Evolutionary conservation across 1,139 yeast species (phyloP).

Genomic region (Yamadazyma spencermartinsiae): DNA sequence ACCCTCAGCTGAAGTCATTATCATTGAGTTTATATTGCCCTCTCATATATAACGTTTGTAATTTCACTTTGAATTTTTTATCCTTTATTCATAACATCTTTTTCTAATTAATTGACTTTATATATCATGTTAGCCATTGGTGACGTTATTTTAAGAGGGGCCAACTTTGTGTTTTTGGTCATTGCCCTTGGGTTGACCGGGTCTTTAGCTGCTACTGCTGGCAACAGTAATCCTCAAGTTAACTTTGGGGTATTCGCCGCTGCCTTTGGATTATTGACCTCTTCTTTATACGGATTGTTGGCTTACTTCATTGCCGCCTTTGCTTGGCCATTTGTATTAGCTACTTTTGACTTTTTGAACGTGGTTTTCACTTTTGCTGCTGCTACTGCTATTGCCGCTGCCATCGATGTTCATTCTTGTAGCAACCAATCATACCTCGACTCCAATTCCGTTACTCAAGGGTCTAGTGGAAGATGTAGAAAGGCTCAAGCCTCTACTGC

Average conservation of each 20-base stretch:
- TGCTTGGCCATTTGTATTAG: constrained; percentile 84
- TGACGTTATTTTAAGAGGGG: constrained; percentile 70
- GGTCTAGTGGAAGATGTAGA: constrained; percentile 83
- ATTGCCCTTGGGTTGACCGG: constrained; percentile 84
- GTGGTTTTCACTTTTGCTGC: constrained; percentile 90
- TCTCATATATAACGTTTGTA: neutral
- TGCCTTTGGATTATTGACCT: constrained; percentile 80
- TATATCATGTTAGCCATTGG: constrained; percentile 63
- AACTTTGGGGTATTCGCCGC: constrained; percentile 86
- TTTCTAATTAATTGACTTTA: constrained; percentile 2
- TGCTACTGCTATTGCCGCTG: constrained; percentile 92
- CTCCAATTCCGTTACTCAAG: constrained; percentile 69
- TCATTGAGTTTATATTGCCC: neutral
- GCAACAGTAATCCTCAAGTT: constrained; percentile 71
- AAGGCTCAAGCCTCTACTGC: constrained; percentile 91
- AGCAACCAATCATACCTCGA: constrained; percentile 62
- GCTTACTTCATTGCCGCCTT: constrained; percentile 78
- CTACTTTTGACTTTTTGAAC: constrained; percentile 80
- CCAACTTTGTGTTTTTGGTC: constrained; percentile 73
- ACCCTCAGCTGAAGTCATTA: neutral
- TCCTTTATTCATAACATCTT: neutral
- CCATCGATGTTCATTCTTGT: constrained; percentile 85
- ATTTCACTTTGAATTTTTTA: constrained; percentile 1
- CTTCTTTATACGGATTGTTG: constrained; percentile 73
- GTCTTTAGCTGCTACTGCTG: constrained; percentile 70